Evolutionary conservation across 306 rosid species (phyloP).

Genomic region (Citrullus amarus): DNA sequence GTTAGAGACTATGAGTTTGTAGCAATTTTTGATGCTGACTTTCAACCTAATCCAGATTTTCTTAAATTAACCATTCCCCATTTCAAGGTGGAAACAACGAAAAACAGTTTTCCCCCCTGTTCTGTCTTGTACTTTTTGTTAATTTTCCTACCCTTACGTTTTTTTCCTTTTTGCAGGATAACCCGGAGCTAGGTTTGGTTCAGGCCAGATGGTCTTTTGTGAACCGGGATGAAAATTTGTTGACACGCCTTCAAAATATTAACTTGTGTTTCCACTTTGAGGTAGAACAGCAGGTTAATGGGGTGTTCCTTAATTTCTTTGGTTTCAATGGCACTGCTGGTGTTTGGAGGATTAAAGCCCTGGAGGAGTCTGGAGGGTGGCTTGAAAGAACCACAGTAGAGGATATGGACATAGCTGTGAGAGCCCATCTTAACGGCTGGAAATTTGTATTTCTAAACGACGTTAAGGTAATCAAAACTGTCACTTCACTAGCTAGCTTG

Average conservation of each 20-base stretch:
- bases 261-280: conserved; percentile 94
- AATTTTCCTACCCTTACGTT: background rate
- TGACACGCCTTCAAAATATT: conserved; percentile 93
- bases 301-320: conserved; percentile 73
- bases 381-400: conserved; percentile 91
- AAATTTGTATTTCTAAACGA: conserved; percentile 83
- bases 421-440: conserved; percentile 97
- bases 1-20: conserved; percentile 82
- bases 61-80: conserved; percentile 75
- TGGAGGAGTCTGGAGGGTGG: conserved; percentile 96
- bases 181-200: conserved; percentile 68
- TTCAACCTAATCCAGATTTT: conserved; percentile 93
- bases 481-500: conserved; percentile 4
- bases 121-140: background rate
- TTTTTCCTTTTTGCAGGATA: conserved; percentile 37
- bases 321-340: conserved; percentile 99
- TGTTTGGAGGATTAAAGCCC: conserved; percentile 92
- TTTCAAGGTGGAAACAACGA: conserved; percentile 53
- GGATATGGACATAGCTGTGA: conserved; percentile 95
- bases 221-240: conserved; percentile 85
- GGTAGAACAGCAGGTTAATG: conserved; percentile 98
- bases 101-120: background rate
- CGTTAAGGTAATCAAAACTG: conserved; percentile 52
- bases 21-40: conserved; percentile 89
- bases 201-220: conserved; percentile 96